A percentile compares a stretch with the other conserved stretches of the same genome.
Evolutionary conservation across 176 grass and related monocot genomes (phyloP).

Genomic region (Triticum timopheevii): DNA sequence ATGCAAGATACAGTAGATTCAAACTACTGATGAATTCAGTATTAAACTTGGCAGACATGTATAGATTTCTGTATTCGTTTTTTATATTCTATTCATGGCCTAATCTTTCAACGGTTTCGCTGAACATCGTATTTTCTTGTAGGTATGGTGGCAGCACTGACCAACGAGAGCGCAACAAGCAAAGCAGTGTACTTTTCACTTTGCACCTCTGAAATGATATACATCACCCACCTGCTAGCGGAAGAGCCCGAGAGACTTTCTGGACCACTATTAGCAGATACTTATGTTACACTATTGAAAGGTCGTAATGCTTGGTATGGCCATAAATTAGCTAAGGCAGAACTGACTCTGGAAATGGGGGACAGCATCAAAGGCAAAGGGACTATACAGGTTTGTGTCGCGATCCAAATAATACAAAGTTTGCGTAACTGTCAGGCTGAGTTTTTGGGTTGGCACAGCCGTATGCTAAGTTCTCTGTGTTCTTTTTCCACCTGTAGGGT

Average conservation of each 20-base stretch:
- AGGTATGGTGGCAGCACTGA: slow-evolving; percentile 93
- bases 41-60: neutral
- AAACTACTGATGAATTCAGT: slow-evolving; percentile 1
- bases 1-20: no score
- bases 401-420: neutral
- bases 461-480: neutral
- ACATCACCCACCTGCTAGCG: slow-evolving; percentile 86
- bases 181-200: slow-evolving; percentile 94
- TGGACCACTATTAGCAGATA: slow-evolving; percentile 88
- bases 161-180: slow-evolving; percentile 95
- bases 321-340: slow-evolving; percentile 77
- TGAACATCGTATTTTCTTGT: slow-evolving; percentile 22
- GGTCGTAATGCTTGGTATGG: slow-evolving; percentile 96
- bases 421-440: neutral
- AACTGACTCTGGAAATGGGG: slow-evolving; percentile 85
- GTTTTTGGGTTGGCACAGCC: neutral
- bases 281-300: slow-evolving; percentile 90
- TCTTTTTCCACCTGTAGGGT: slow-evolving; percentile 48
- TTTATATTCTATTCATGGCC: neutral
- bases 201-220: slow-evolving; percentile 99
- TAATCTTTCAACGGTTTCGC: neutral
- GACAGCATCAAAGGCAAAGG: slow-evolving; percentile 98
- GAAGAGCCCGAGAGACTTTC: slow-evolving; percentile 90
- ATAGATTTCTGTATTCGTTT: neutral
- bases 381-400: slow-evolving; percentile 74